Conservation (phyloP, 768 basidiomycete genomes). For the Boletus sp. region DNA sequence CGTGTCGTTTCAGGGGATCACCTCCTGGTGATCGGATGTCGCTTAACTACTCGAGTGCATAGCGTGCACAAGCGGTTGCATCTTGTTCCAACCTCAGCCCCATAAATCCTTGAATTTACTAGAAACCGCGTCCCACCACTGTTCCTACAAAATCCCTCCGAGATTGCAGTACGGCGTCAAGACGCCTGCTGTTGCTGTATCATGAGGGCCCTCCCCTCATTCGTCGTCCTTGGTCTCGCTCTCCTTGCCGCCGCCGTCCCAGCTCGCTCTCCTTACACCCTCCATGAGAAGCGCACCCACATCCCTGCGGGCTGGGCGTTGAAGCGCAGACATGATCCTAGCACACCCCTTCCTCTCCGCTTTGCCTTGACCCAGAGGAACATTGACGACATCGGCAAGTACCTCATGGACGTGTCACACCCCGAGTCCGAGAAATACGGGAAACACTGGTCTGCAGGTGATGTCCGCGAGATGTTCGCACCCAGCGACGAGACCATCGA, state of each 20-base stretch:
- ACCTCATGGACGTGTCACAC: slow-evolving; percentile 34
- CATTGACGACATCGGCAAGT: slow-evolving; percentile 24
- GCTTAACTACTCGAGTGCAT: no score
- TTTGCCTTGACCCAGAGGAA: slow-evolving; percentile 33
- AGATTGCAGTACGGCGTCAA: neutral
- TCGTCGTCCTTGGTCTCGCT: slow-evolving; percentile 17
- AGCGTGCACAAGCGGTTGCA: no score
- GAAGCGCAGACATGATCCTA: slow-evolving; percentile 35
- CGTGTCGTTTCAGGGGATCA: no score
- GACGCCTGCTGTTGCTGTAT: neutral
- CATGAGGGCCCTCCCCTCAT: slow-evolving; percentile 17
- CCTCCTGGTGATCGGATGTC: no score
- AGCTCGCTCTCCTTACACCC: slow-evolving; percentile 22
- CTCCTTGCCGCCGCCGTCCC: slow-evolving; percentile 17
- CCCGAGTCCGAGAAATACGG: slow-evolving; percentile 33
- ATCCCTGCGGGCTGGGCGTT: slow-evolving; percentile 38
- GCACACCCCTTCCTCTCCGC: slow-evolving; percentile 25
- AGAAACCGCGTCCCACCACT: neutral
- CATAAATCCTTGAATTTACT: no score
- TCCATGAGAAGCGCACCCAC: slow-evolving; percentile 39
- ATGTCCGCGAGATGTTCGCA: slow-evolving; percentile 28
- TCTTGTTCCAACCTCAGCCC: no score
- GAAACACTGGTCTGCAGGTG: slow-evolving; percentile 29
- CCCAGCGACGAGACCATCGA: slow-evolving; percentile 25
- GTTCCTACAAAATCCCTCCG: slow-evolving; percentile 9